Evolutionary conservation across 2,329 filamentous ascomycete genomes (phyloP).

Genomic region (Knufia fluminis): DNA sequence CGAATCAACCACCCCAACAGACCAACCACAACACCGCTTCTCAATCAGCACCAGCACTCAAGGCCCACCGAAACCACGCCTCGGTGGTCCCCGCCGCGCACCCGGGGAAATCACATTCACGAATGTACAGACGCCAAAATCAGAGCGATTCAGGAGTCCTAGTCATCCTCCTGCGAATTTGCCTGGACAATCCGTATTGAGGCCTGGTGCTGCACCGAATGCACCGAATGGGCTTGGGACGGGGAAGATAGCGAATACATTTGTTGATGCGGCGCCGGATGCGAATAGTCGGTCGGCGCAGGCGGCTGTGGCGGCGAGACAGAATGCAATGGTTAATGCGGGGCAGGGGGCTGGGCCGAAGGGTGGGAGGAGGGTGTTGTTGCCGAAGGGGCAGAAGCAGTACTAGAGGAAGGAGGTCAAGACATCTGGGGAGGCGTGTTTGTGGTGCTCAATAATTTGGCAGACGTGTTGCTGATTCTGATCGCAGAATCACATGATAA

Average conservation of each 20-base stretch:
- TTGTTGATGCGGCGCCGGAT: slow-evolving; percentile 16
- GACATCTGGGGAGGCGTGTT: too few species aligned
- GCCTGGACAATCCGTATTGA: background rate
- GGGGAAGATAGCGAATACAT: slow-evolving; percentile 38
- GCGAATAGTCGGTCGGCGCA: slow-evolving; percentile 1
- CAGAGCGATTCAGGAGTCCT: slow-evolving; percentile 5
- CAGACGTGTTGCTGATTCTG: too few species aligned
- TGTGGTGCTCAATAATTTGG: too few species aligned
- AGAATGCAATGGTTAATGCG: slow-evolving; percentile 18
- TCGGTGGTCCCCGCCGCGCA: background rate
- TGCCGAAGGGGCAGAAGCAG: background rate
- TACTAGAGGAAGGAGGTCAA: too few species aligned
- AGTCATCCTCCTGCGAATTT: background rate
- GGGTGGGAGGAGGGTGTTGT: slow-evolving; percentile 6
- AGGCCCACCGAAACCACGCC: background rate
- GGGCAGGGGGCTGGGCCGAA: slow-evolving; percentile 14
- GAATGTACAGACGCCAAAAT: background rate
- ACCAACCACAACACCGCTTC: slow-evolving; percentile 1
- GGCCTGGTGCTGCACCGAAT: background rate
- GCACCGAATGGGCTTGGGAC: background rate
- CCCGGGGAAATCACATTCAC: slow-evolving; percentile 7
- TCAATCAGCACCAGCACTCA: background rate
- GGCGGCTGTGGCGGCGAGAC: slow-evolving; percentile 16
- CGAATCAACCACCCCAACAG: background rate
- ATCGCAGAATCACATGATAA: too few species aligned